Evolutionary conservation across 768 basidiomycete species (phyloP), one percentile per base, ranked within the genome.

Genomic region (Macrolepiota dolichaula): DNA sequence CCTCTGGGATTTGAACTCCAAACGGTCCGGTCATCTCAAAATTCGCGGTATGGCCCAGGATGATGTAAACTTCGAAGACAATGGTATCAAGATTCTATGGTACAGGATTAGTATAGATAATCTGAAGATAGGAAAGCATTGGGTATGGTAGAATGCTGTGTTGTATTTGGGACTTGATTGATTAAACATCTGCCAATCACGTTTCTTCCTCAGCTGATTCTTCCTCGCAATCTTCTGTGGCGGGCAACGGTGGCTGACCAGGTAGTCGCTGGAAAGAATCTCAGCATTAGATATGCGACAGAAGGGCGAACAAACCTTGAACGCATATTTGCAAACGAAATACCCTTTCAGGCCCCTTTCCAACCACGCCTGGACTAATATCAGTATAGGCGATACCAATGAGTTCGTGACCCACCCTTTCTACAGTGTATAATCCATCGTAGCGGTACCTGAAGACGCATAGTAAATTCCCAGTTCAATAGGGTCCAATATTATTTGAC

Each of bases 351-450:
- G 69, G 0, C 94, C 94, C 62, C 75, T 77, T 64, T 88, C 91
- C 71, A 81, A 81, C 91, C 90, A 93, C 3, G 85, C 87, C 86
- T 91, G 64, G 37, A 35, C 37, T 24, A 44, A 1, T 59, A 29
- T 58, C 12, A 57, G 49, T 7, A 19, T 2, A 25, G 37, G 27
- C 22, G 10, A 36, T 40, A 37, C 17, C 29, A 37, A 27, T 17
- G 5, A n/a, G 11, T 4, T 17, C 22, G 17, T 10, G 27, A 46
- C 75, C 52, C 62, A 84, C 91, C 77, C 86, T 86, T 72, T 89
- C 89, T 15, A 94, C 89, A 1, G 68, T 75, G 69, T 96, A 97
- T 11, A 97, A 77, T 1, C 95, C 95, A 66, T 96, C 94, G 68
- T 97, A 97, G 9, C 94, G 86, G 70, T 95, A 97, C 25, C 91